phyloP scores from a whole-genome alignment of 768 basidiomycete genomes.

The Suillus sp. region DNA sequence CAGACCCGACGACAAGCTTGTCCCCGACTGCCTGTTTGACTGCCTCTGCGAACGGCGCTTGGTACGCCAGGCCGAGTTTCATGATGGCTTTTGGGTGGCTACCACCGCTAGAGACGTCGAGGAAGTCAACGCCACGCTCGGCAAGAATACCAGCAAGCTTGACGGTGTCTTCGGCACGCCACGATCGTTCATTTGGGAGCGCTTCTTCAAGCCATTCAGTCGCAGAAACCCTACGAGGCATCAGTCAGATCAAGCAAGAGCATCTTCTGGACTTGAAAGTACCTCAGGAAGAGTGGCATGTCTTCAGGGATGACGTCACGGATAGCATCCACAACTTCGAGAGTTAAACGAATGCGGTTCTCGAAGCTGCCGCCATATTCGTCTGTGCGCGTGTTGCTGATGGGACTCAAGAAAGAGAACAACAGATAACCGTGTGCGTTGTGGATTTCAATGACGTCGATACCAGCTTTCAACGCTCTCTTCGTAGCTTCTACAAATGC shows the following conservation, averaged over 20 bases:
- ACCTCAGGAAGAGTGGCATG: constrained; percentile 77
- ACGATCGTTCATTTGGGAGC: constrained; percentile 59
- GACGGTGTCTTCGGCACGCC: constrained; percentile 71
- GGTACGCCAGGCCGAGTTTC: constrained; percentile 38
- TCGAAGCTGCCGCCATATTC: constrained; percentile 73
- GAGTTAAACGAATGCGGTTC: constrained; percentile 61
- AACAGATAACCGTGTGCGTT: constrained; percentile 66
- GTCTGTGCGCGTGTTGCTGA: constrained; percentile 63
- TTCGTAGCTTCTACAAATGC: constrained; percentile 56
- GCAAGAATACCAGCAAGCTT: constrained; percentile 58
- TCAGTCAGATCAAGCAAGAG: not conserved
- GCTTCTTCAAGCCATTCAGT: constrained; percentile 72
- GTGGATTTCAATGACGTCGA: constrained; percentile 63
- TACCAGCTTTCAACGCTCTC: constrained; percentile 59
- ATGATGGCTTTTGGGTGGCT: constrained; percentile 43
- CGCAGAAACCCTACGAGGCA: constrained; percentile 54
- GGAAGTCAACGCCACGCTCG: constrained; percentile 69
- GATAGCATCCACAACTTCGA: constrained; percentile 67
- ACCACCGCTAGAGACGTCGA: constrained; percentile 75
- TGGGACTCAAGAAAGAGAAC: constrained; percentile 58
- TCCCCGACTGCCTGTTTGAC: constrained; percentile 51
- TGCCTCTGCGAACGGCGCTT: constrained; percentile 59
- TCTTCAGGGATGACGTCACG: constrained; percentile 57
- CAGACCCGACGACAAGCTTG: constrained; percentile 35
- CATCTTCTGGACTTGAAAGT: not conserved